phyloP scores from a whole-genome alignment of 345 rosid species.

The Rubroshorea leprosula region DNA sequence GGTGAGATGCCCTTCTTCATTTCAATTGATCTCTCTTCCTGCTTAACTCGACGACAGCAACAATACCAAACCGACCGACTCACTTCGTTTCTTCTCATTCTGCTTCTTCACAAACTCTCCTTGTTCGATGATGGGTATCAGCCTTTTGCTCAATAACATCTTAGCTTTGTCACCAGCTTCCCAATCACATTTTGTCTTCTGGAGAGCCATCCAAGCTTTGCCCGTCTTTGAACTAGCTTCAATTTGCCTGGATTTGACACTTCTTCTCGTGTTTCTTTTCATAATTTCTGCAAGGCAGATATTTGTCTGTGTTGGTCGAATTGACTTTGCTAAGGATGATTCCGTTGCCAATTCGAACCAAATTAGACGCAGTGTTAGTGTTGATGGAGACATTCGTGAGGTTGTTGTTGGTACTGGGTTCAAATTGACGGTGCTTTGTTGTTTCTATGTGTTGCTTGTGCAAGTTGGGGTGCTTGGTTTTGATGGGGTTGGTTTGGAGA shows the following conservation, averaged over 20 bases:
- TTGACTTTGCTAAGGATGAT: slow-evolving; percentile 65
- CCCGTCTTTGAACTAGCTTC: slow-evolving; percentile 68
- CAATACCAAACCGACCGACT: slow-evolving; percentile 28
- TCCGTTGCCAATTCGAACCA: slow-evolving; percentile 38
- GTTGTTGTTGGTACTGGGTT: slow-evolving; percentile 48
- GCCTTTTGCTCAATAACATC: slow-evolving; percentile 26
- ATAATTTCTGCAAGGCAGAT: slow-evolving; percentile 59
- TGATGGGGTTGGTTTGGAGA: slow-evolving; percentile 63
- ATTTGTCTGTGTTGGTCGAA: slow-evolving; percentile 52
- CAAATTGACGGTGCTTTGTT: slow-evolving; percentile 58
- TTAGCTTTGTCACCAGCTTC: slow-evolving; percentile 18
- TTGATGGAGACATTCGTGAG: slow-evolving; percentile 44
- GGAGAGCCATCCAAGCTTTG: slow-evolving; percentile 35
- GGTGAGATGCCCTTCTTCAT: slow-evolving; percentile 55
- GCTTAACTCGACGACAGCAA: slow-evolving; percentile 20
- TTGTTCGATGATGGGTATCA: slow-evolving; percentile 31
- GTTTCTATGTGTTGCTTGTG: slow-evolving; percentile 65
- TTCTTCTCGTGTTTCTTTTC: slow-evolving; percentile 56
- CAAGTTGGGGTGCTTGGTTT: slow-evolving; percentile 66
- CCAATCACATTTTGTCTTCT: slow-evolving; percentile 19
- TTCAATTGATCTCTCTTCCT: slow-evolving; percentile 30
- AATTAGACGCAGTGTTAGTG: slow-evolving; percentile 30
- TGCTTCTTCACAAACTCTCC: slow-evolving; percentile 19
- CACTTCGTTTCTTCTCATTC: slow-evolving; percentile 27
- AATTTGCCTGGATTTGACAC: slow-evolving; percentile 60